Base-by-base conservation (phyloP, 2,329 filamentous ascomycete species). In the Fusarium temperatum region DNA sequence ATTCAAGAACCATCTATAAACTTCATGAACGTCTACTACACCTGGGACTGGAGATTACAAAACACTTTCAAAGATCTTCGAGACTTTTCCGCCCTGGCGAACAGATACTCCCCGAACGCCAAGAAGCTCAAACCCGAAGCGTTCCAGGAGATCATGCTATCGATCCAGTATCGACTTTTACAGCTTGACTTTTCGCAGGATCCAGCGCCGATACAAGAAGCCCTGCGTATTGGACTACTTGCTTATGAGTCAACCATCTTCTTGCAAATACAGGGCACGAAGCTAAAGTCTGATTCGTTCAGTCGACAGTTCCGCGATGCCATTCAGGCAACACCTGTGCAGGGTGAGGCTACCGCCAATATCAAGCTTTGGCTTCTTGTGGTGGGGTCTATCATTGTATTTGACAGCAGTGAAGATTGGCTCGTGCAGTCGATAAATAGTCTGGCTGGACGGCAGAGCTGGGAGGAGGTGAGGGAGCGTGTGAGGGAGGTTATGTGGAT, bases 161-260 rank as follows among this genome's bases (percentile, higher is more conserved):
- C 80, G 1, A 72, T 80, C 1, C 80, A 82, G 45, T 81, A 81
- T 41, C 74, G 80, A 1, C 63, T 81, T 3, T 55, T 82, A 5
- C 66, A 69, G 1, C 75, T 82, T 7, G 67, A 75, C 18, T 76
- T 78, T 44, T 45, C 73, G 0, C 26, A 50, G 0, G 64, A 73
- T 14, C 10, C 57, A 7, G 14, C 67, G 3, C 70, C 68, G 2
- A 38, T 78, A 9, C 60, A 78, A 22, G 78, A 79, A 51, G 69
- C 77, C 0, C 47, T 78, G 18, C 75, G 78, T 2, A 55, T 82
- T 2, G 81, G 76, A 11, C 78, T 82, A n/a, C 57, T 81, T 4
- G 75, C 79, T 4, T 82, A 77, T 38, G 71, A 79, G 36, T 76
- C 80, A 1, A 78, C 78, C 0, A 70, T 80, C 5, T 80, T 80